Conservation (phyloP, 805 yeast species). For the Kazachstania bromeliacearum region DNA sequence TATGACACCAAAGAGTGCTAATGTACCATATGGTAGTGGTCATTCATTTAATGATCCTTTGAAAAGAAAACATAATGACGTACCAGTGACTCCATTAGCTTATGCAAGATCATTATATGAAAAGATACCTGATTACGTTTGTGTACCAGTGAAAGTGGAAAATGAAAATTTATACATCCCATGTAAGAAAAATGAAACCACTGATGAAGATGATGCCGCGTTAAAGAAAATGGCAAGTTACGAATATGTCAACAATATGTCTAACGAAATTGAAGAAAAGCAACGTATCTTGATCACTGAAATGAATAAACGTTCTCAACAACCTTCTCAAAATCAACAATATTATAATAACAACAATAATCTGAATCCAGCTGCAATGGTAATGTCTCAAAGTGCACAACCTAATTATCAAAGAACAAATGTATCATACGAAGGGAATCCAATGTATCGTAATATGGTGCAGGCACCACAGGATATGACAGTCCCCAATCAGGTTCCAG, state of each 20-base stretch:
- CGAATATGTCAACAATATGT: neutral
- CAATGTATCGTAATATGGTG: neutral
- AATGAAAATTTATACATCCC: conserved; percentile 7
- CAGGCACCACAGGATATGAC: neutral
- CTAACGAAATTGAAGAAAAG: conserved; percentile 8
- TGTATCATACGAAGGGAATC: neutral
- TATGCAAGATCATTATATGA: conserved; percentile 26
- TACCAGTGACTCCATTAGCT: conserved; percentile 22
- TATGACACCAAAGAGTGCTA: conserved; percentile 7
- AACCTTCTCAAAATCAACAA: conserved; percentile 3
- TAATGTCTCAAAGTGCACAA: neutral
- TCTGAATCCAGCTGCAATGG: neutral
- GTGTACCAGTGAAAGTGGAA: conserved; percentile 23
- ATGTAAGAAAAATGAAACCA: neutral
- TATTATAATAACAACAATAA: neutral
- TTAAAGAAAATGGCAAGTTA: neutral
- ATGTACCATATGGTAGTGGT: neutral
- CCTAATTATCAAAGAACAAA: neutral
- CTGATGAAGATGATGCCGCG: neutral
- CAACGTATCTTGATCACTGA: conserved; percentile 22
- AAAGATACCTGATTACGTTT: conserved; percentile 20
- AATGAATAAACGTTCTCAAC: conserved; percentile 3
- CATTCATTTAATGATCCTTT: too few species aligned
- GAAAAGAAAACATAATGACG: neutral
- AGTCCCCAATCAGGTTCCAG: too few species aligned